Conservation (phyloP, 1,284 basidiomycete genomes). For the Pseudozyma tsukubaensis region DNA sequence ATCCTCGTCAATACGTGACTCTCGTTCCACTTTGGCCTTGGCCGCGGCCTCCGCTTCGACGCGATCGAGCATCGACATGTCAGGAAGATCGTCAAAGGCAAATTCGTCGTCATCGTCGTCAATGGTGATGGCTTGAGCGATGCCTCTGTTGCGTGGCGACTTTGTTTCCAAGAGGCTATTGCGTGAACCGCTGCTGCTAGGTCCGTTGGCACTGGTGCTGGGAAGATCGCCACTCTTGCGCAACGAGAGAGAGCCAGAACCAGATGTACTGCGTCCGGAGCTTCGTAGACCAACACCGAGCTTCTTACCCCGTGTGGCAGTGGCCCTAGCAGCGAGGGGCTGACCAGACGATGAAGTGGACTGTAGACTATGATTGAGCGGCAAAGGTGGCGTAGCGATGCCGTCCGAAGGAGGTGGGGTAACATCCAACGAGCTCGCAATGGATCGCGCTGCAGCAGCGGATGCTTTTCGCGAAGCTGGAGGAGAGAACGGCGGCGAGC, state of each 20-base stretch:
- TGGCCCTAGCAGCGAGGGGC: slow-evolving; percentile 12
- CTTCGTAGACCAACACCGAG: slow-evolving; percentile 24
- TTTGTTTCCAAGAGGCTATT: slow-evolving; percentile 3
- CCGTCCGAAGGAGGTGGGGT: slow-evolving; percentile 11
- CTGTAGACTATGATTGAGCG: not conserved
- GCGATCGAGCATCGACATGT: slow-evolving; percentile 27
- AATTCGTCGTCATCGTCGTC: slow-evolving; percentile 28
- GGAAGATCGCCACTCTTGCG: slow-evolving; percentile 21
- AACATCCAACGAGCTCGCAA: not conserved
- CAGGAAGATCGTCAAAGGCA: slow-evolving; percentile 24
- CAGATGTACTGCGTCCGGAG: slow-evolving; percentile 20
- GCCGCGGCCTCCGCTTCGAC: slow-evolving; percentile 26
- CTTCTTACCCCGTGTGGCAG: slow-evolving; percentile 18
- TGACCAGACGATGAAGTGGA: slow-evolving; percentile 20
- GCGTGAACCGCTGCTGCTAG: slow-evolving; percentile 3
- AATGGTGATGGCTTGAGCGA: slow-evolving; percentile 12
- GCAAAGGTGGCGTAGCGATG: slow-evolving; percentile 6
- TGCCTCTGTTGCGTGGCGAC: slow-evolving; percentile 27
- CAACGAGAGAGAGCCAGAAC: slow-evolving; percentile 17
- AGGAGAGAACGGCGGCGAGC: slow-evolving; percentile 22
- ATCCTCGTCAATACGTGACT: slow-evolving; percentile 1
- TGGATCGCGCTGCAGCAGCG: slow-evolving; percentile 1
- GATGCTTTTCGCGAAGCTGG: not conserved
- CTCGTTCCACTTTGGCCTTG: not conserved
- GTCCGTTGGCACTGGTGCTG: not conserved